Base-by-base conservation (phyloP, 352 stramenopile genomes). In the Phytopythium boreale region DNA sequence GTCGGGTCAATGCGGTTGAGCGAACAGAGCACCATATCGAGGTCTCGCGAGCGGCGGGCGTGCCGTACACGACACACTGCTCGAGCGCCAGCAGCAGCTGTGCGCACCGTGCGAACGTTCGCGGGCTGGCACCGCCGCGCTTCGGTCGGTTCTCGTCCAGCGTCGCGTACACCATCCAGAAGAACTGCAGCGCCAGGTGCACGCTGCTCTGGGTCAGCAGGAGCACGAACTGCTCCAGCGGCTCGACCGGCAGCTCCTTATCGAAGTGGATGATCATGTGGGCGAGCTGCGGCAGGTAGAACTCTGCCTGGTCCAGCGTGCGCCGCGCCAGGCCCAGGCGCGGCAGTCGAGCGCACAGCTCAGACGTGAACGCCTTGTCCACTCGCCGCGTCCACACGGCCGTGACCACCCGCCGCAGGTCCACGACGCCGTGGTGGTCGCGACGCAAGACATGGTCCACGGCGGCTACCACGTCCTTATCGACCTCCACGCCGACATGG, bases 251-350 rank as follows among this genome's bases (percentile, higher is more conserved):
- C 17, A 92, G 69, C 66, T 94, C 82, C n/a, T 76, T 76, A 41
- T 94, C 86, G 7, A 94, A 67, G 60, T 94, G 84, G 53, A 94
- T 76, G 15, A 92, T 81, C 83, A 94, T 92, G 72, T 94, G 86
- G 11, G 83, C 80, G 31, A 94, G 75, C 67, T 94, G 86, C 4
- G 86, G 86, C 14, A 94, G 64, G 56, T 87, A 92, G 65, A 94
- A 90, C 57, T 94, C 86, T 22, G 87, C 82, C 57, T 94, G 78
- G 50, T 94, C 83, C 56, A 94, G 63, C 56, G 78, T 86, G 27
- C 75, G 53, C 29, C 72, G 74, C 15, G 66, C 82, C 50, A 90
- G 72, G 20, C 63, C 71, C 59, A 90, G 68, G 10, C 74, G 74
- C 31, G 74, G 71, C 34, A 94, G 72, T 11, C 83, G 80, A 10